Evolutionary conservation across 139 green algal species (phyloP).

Genomic region (Micromonas commoda): DNA sequence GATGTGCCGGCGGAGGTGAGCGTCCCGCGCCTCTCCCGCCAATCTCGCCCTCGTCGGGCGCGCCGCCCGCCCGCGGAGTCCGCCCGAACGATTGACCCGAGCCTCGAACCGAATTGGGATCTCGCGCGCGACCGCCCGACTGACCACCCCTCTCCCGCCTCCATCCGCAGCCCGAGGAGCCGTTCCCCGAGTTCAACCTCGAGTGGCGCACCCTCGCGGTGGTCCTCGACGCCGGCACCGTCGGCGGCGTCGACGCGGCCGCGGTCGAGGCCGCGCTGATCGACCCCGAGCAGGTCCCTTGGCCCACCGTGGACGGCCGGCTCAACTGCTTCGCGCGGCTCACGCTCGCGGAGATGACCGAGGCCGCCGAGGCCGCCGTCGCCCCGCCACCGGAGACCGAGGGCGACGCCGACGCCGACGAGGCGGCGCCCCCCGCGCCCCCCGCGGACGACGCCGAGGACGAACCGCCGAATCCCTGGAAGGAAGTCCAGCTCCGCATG

Average conservation of each 20-base stretch:
- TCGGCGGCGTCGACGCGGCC: not conserved
- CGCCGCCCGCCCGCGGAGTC: too few relatives aligned
- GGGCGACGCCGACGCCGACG: not conserved
- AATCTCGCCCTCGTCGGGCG: too few relatives aligned
- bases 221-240: not conserved
- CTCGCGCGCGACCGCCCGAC: too few relatives aligned
- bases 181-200: not conserved
- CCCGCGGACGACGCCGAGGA: not conserved
- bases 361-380: not conserved
- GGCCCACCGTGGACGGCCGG: not conserved
- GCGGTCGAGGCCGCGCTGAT: not conserved
- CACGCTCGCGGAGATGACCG: not conserved
- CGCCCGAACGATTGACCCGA: too few relatives aligned
- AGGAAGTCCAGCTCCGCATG: not conserved
- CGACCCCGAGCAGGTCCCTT: not conserved
- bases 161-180: not conserved
- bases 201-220: not conserved
- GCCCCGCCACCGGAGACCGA: too few relatives aligned
- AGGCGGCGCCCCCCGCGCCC: not conserved
- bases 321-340: not conserved
- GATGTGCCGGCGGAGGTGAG: too few relatives aligned
- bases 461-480: not conserved
- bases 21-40: too few relatives aligned
- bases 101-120: too few relatives aligned
- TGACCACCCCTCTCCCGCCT: too few relatives aligned